phyloP scores from a whole-genome alignment of 108 stramenopile species.

The Conticribra guillardii region DNA sequence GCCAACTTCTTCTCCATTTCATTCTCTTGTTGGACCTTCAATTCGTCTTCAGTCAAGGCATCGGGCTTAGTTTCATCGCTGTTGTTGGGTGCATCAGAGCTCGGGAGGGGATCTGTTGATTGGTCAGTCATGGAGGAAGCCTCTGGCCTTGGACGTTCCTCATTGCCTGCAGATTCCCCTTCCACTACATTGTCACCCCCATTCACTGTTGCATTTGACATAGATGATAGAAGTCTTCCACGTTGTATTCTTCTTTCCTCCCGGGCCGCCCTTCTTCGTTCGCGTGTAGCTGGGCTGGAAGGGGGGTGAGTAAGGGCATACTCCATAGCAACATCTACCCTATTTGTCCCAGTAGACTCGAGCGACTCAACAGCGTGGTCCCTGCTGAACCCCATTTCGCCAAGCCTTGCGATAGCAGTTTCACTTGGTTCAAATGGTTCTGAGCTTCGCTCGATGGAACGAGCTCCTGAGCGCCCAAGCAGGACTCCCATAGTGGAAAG shows the following conservation, averaged over 20 bases:
- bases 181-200: not conserved
- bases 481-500: slow-evolving; percentile 27
- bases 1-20: slow-evolving; percentile 46
- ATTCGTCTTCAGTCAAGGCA: slow-evolving; percentile 21
- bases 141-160: slow-evolving; percentile 7
- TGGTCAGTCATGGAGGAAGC: slow-evolving; percentile 1
- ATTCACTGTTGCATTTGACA: not conserved
- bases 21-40: slow-evolving; percentile 36
- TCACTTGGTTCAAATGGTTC: slow-evolving; percentile 81
- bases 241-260: slow-evolving; percentile 30
- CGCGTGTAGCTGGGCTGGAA: slow-evolving; percentile 37
- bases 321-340: slow-evolving; percentile 90
- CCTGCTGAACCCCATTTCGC: slow-evolving; percentile 91
- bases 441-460: slow-evolving; percentile 20
- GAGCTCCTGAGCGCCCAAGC: slow-evolving; percentile 8
- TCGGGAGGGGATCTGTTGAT: not conserved
- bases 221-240: slow-evolving; percentile 10
- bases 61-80: slow-evolving; percentile 25
- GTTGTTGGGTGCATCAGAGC: not conserved
- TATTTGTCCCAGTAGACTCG: slow-evolving; percentile 68
- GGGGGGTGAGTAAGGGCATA: slow-evolving; percentile 73
- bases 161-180: not conserved
- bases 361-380: slow-evolving; percentile 87
- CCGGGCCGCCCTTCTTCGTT: slow-evolving; percentile 39
- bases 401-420: slow-evolving; percentile 66